Conservation (phyloP, 441 rosid species). For the Erysimum pusillum region DNA sequence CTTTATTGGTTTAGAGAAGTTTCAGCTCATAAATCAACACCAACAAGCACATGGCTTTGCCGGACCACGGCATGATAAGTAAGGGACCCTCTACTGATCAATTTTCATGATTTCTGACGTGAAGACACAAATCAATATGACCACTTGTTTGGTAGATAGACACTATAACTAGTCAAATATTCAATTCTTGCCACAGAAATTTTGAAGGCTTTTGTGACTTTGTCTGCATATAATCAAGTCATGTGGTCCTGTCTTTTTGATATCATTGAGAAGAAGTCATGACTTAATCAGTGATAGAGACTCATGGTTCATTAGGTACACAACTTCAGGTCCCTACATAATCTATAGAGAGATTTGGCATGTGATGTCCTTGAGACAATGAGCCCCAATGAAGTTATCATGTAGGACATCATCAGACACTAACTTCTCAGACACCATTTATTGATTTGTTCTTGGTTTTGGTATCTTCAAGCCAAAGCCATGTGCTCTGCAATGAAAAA, state of each 20-base stretch:
- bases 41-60: conserved; percentile 50
- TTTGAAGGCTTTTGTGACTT: conserved; percentile 39
- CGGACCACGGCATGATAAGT: conserved; percentile 45
- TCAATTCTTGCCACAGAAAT: conserved; percentile 45
- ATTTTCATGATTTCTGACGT: conserved; percentile 36
- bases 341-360: conserved; percentile 42
- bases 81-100: conserved; percentile 41
- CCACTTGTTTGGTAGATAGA: conserved; percentile 47
- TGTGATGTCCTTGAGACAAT: conserved; percentile 46
- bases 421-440: conserved; percentile 48
- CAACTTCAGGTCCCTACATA: conserved; percentile 47
- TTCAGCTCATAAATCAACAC: conserved; percentile 27
- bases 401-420: conserved; percentile 45
- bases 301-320: conserved; percentile 44
- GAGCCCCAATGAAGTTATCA: conserved; percentile 38
- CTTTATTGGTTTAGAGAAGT: conserved; percentile 31
- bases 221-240: conserved; percentile 39
- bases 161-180: conserved; percentile 32
- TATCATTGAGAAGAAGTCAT: conserved; percentile 35
- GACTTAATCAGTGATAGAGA: conserved; percentile 40
- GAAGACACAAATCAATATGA: conserved; percentile 30
- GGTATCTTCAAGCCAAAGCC: conserved; percentile 44
- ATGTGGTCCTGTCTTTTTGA: conserved; percentile 45
- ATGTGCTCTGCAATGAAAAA: conserved; percentile 33
- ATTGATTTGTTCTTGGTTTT: conserved; percentile 45